phyloP scores from a whole-genome alignment of 805 yeast genomes.

The Metschnikowia baotianmanensis region DNA sequence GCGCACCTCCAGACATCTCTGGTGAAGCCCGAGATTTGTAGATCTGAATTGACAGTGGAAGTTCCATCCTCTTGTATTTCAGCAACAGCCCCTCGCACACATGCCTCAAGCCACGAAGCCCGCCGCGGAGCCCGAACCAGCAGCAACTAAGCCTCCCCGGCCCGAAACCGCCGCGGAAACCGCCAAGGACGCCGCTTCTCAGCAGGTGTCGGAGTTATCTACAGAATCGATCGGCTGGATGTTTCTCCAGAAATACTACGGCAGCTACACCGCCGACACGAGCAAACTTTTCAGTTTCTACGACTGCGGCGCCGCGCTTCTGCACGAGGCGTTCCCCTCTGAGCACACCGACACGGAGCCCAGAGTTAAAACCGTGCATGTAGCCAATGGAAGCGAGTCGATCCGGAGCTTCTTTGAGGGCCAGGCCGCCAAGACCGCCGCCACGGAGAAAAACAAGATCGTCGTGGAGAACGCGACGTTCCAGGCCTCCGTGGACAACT shows the following conservation, averaged over 20 bases:
- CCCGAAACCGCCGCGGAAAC: constrained; percentile 2
- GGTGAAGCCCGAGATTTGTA: background rate
- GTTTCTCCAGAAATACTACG: constrained; percentile 42
- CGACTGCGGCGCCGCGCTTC: constrained; percentile 33
- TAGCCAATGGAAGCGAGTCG: constrained; percentile 40
- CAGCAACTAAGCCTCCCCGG: background rate
- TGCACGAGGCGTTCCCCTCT: constrained; percentile 36
- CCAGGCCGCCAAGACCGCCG: constrained; percentile 16
- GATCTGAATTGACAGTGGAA: background rate
- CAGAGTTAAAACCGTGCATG: constrained; percentile 22
- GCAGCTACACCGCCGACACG: constrained; percentile 35
- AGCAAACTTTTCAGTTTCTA: constrained; percentile 36
- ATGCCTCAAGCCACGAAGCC: constrained; percentile 9
- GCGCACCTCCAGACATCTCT: too few relatives aligned
- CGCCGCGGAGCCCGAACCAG: constrained; percentile 1
- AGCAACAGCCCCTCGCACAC: background rate
- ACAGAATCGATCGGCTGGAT: constrained; percentile 42
- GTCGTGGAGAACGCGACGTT: constrained; percentile 61
- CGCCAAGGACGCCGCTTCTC: background rate
- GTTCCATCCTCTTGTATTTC: background rate
- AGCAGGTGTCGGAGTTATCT: constrained; percentile 8
- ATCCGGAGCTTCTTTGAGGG: constrained; percentile 31
- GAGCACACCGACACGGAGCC: constrained; percentile 1
- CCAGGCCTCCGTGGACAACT: constrained; percentile 47
- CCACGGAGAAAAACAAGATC: constrained; percentile 44